Percentiles rank a stretch among this genome's conserved stretches.
Evolutionary conservation across 495 filamentous ascomycete species (phyloP).

Genomic region (Cercophora newfieldiana): DNA sequence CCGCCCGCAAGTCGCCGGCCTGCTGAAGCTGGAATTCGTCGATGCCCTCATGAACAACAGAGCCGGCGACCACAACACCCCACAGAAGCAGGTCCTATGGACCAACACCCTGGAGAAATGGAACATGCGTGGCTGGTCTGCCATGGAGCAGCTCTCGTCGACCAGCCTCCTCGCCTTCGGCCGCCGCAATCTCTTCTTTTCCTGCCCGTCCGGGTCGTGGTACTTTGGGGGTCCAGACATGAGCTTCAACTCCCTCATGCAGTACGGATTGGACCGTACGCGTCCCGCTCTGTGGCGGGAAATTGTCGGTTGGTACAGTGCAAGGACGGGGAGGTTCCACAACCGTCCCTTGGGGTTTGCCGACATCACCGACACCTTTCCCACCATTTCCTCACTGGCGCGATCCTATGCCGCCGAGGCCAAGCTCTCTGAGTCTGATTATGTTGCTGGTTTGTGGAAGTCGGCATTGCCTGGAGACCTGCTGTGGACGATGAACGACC

Average conservation of each 20-base stretch:
- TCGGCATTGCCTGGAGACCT: neutral
- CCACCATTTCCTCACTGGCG: neutral
- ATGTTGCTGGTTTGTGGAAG: neutral
- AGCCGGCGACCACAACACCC: neutral
- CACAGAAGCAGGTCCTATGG: neutral
- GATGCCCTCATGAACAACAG: neutral
- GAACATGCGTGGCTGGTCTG: neutral
- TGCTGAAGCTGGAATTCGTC: neutral
- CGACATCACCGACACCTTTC: neutral
- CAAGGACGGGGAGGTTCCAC: neutral
- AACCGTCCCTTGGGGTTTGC: neutral
- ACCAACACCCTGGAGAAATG: neutral
- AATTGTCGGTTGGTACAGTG: neutral
- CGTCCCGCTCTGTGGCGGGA: neutral
- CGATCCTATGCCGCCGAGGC: neutral
- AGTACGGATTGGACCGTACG: neutral
- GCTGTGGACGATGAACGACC: neutral
- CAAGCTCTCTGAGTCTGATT: neutral
- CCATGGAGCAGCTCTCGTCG: neutral
- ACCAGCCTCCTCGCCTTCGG: neutral
- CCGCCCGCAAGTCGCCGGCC: neutral
- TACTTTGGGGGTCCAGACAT: neutral
- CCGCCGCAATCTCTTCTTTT: neutral
- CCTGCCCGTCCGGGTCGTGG: neutral
- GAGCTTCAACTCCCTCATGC: neutral